Conservation (phyloP, 2,329 filamentous ascomycete genomes). For the Nothophoma quercina region DNA sequence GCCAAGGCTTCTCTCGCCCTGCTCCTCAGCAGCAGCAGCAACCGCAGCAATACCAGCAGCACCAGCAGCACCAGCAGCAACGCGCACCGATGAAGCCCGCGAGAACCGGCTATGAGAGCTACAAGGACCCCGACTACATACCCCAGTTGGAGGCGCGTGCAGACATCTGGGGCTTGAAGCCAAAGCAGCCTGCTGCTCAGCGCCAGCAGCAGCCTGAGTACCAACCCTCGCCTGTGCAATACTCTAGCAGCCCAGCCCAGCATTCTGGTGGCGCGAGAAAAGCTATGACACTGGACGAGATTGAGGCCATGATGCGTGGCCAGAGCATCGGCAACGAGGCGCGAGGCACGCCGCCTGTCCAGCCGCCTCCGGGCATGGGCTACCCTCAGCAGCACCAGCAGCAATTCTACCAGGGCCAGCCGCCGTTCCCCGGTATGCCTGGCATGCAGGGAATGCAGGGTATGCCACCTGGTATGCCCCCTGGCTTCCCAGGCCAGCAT, state of each 20-base stretch:
- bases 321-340: slow-evolving; percentile 60
- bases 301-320: slow-evolving; percentile 88
- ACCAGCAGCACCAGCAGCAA: slow-evolving; percentile 57
- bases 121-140: slow-evolving; percentile 82
- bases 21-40: slow-evolving; percentile 61
- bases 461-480: slow-evolving; percentile 17
- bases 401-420: slow-evolving; percentile 40
- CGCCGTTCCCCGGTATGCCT: slow-evolving; percentile 45
- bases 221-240: slow-evolving; percentile 18
- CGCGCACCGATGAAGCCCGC: slow-evolving; percentile 66
- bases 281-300: slow-evolving; percentile 95
- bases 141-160: slow-evolving; percentile 92
- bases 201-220: slow-evolving; percentile 37
- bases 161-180: slow-evolving; percentile 85
- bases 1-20: slow-evolving; percentile 60
- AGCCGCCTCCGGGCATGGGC: slow-evolving; percentile 27
- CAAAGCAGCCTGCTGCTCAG: slow-evolving; percentile 59
- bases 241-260: slow-evolving; percentile 29
- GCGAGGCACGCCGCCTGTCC: slow-evolving; percentile 37
- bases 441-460: slow-evolving; percentile 27
- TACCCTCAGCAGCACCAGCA: slow-evolving; percentile 27
- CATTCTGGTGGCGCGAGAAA: slow-evolving; percentile 62
- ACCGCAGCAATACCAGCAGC: slow-evolving; percentile 60
- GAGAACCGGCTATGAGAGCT: slow-evolving; percentile 89
- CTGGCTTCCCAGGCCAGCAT: slow-evolving; percentile 54